phyloP scores from a whole-genome alignment of 1,284 basidiomycete genomes.

The Pseudozyma sp. region DNA sequence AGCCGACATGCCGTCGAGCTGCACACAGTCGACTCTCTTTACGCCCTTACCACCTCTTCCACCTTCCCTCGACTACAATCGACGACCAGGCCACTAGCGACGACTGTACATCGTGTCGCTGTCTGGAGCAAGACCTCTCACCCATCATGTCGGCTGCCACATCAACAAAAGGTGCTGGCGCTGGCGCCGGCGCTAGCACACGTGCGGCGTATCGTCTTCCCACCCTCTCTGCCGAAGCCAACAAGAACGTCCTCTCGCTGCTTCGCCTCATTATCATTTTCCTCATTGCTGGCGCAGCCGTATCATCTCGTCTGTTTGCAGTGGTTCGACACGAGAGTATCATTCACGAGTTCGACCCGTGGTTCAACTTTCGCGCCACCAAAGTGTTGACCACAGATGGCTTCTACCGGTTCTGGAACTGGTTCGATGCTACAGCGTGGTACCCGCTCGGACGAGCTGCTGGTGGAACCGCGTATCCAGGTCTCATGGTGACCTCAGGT shows the following conservation, averaged over 20 bases:
- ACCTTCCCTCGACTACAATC: not conserved
- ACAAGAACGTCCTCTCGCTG: conserved; percentile 59
- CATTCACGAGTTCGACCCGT: conserved; percentile 97
- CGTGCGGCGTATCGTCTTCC: conserved; percentile 47
- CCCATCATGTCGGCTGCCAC: conserved; percentile 21
- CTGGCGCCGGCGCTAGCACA: conserved; percentile 8
- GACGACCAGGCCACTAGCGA: not conserved
- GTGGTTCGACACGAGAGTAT: conserved; percentile 99
- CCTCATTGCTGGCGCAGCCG: conserved; percentile 77
- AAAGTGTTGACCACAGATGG: conserved; percentile 84
- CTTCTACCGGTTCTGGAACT: conserved; percentile 75
- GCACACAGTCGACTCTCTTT: too few species aligned
- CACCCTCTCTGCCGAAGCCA: conserved; percentile 48
- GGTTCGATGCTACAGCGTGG: conserved; percentile 98
- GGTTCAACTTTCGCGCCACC: conserved; percentile 74
- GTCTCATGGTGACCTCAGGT: conserved; percentile 93
- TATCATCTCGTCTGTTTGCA: conserved; percentile 94
- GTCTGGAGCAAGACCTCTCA: conserved; percentile 1
- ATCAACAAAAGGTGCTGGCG: conserved; percentile 11
- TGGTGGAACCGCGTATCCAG: conserved; percentile 97
- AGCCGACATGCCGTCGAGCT: not conserved
- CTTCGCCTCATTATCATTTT: conserved; percentile 66
- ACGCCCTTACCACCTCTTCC: too few species aligned
- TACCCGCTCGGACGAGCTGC: conserved; percentile 98
- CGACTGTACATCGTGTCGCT: conserved; percentile 12